Percentiles rank a stretch among this genome's conserved stretches.
These are phyloP conservation scores for Exophiala viscosa DNA, from an alignment of 2,329 filamentous ascomycete genomes.

Conservation along the genomic window DNA sequence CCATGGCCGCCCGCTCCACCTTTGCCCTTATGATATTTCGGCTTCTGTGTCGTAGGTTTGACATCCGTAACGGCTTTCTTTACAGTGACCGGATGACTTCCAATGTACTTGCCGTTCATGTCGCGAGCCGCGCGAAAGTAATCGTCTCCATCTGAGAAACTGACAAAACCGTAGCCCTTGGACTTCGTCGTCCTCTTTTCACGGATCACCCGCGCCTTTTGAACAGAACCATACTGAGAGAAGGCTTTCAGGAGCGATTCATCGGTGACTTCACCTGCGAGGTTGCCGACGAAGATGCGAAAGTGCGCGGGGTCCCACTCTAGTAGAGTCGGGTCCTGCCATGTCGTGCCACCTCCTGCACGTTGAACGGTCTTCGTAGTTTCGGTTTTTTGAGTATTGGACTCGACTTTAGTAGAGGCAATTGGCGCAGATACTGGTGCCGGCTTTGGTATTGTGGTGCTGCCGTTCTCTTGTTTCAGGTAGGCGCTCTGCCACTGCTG, in stretches of 20 bases:
- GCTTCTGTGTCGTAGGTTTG: constrained; percentile 65
- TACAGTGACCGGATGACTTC: constrained; percentile 86
- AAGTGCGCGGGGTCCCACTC: constrained; percentile 97
- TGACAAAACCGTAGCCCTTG: constrained; percentile 94
- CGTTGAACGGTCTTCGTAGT: constrained; percentile 76
- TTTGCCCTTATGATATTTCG: constrained; percentile 51
- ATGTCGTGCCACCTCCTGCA: constrained; percentile 84
- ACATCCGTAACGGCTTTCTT: constrained; percentile 90
- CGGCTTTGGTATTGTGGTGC: constrained; percentile 25
- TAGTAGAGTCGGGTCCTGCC: constrained; percentile 81
- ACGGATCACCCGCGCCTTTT: constrained; percentile 88
- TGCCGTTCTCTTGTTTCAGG: constrained; percentile 57
- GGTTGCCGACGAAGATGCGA: constrained; percentile 91
- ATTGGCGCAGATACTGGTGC: constrained; percentile 31
- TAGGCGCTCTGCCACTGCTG: constrained; percentile 95
- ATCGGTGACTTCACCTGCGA: constrained; percentile 95
- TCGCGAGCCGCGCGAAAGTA: constrained; percentile 95
- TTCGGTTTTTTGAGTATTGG: constrained; percentile 42
- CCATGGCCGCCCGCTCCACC: constrained; percentile 31
- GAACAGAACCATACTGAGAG: constrained; percentile 76
- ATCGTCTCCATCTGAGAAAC: constrained; percentile 90
- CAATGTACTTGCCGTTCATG: constrained; percentile 99
- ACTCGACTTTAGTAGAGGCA: constrained; percentile 28
- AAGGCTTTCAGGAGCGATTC: constrained; percentile 95
- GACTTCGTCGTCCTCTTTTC: constrained; percentile 96